phyloP scores from a whole-genome alignment of 2,329 filamentous ascomycete species.

The Aspergillus sp. region DNA sequence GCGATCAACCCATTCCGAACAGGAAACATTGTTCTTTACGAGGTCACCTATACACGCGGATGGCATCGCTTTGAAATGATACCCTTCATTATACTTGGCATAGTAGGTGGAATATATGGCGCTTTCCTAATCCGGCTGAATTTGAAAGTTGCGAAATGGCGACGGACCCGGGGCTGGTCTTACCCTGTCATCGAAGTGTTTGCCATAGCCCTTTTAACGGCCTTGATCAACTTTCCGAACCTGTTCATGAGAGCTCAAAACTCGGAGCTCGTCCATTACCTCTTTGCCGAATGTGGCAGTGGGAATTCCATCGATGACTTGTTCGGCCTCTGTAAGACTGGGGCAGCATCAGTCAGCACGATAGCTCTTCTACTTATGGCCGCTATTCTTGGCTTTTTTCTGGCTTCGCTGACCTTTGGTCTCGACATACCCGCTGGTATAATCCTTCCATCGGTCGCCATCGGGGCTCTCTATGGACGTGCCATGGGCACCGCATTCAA shows the following conservation, averaged over 20 bases:
- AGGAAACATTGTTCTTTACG: conserved; percentile 92
- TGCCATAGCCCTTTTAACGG: conserved; percentile 75
- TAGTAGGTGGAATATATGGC: conserved; percentile 90
- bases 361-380: conserved; percentile 81
- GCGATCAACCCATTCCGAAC: conserved; percentile 92
- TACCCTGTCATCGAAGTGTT: conserved; percentile 78
- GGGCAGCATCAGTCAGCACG: conserved; percentile 76
- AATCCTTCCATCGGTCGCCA: conserved; percentile 92
- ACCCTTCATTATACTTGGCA: conserved; percentile 81
- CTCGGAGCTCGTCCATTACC: conserved; percentile 83
- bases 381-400: conserved; percentile 76
- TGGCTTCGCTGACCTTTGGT: conserved; percentile 87
- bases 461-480: conserved; percentile 86
- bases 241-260: conserved; percentile 93
- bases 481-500: conserved; percentile 87
- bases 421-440: conserved; percentile 94
- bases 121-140: conserved; percentile 94
- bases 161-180: conserved; percentile 67
- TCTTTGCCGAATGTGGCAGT: conserved; percentile 82
- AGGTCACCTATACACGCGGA: conserved; percentile 85
- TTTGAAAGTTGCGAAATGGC: conserved; percentile 80
- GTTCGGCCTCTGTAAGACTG: conserved; percentile 86
- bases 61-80: conserved; percentile 96
- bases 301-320: conserved; percentile 73
- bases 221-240: conserved; percentile 91